Conservation (phyloP, 2,329 filamentous ascomycete species). For the Neofusicoccum parvum region DNA sequence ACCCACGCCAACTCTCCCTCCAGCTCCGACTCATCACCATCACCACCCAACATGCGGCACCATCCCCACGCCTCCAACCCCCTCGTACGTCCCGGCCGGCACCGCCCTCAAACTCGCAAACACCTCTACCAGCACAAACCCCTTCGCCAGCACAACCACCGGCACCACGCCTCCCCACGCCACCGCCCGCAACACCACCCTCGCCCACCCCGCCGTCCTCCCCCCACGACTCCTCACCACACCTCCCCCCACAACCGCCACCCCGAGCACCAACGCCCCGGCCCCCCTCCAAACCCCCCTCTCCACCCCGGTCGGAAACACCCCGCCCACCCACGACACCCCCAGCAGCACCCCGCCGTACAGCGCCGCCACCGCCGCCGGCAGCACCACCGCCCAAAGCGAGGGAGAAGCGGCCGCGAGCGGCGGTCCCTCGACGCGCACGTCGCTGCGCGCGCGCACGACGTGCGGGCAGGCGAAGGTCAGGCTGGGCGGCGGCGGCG, state of each 20-base stretch:
- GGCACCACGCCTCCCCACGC: background rate
- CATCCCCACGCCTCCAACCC: conserved; percentile 3
- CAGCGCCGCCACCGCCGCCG: background rate
- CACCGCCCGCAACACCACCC: background rate
- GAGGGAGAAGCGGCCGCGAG: background rate
- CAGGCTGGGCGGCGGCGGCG: background rate
- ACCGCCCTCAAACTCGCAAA: conserved; percentile 21
- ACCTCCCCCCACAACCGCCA: background rate
- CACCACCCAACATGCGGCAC: conserved; percentile 22
- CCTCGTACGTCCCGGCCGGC: conserved; percentile 4
- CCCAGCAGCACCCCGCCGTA: background rate
- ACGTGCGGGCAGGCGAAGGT: background rate
- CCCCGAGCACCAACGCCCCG: background rate
- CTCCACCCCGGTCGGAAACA: conserved; percentile 29
- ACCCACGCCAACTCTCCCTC: background rate
- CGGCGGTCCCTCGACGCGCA: background rate
- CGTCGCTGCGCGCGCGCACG: background rate
- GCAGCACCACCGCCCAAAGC: background rate
- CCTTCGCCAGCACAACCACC: background rate
- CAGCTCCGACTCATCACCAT: background rate
- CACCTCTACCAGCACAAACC: conserved; percentile 8
- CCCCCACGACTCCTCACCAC: no score
- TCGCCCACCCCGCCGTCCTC: background rate
- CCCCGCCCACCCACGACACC: background rate
- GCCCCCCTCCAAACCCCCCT: conserved; percentile 27